Evolutionary conservation across 768 basidiomycete genomes (phyloP).

Genomic region (Podaxis sp.): DNA sequence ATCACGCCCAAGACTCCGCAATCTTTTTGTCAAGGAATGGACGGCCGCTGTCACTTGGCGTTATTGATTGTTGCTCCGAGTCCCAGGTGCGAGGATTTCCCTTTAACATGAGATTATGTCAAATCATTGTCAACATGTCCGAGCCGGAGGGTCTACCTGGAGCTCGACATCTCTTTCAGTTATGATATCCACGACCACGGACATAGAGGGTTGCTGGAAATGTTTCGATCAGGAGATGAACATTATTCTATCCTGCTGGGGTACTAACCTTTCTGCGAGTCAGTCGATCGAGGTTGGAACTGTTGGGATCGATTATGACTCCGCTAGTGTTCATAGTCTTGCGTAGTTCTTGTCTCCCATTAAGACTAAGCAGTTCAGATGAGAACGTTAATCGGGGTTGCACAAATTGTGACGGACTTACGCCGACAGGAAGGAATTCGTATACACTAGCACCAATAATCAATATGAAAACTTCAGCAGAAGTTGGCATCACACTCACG

Average conservation of each 20-base stretch:
- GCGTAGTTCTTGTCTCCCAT: slow-evolving; percentile 21
- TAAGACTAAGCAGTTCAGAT: slow-evolving; percentile 16
- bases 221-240: background rate
- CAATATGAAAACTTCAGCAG: background rate
- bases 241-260: too few species aligned
- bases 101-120: background rate
- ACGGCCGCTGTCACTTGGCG: background rate
- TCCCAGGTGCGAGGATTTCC: background rate
- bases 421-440: slow-evolving; percentile 26
- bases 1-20: background rate
- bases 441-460: slow-evolving; percentile 21
- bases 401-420: slow-evolving; percentile 11
- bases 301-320: background rate
- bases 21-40: background rate
- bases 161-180: slow-evolving; percentile 7
- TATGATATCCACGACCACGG: slow-evolving; percentile 4
- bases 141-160: background rate
- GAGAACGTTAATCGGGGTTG: background rate
- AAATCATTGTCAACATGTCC: background rate
- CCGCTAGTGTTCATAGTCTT: slow-evolving; percentile 10
- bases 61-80: background rate
- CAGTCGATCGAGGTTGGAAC: background rate
- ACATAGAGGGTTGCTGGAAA: background rate
- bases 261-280: slow-evolving; percentile 1
- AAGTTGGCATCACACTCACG: slow-evolving; percentile 16